Evolutionary conservation across 2,329 filamentous ascomycete species (phyloP).

Genomic region (Graphilbum ipis-grandicollis): DNA sequence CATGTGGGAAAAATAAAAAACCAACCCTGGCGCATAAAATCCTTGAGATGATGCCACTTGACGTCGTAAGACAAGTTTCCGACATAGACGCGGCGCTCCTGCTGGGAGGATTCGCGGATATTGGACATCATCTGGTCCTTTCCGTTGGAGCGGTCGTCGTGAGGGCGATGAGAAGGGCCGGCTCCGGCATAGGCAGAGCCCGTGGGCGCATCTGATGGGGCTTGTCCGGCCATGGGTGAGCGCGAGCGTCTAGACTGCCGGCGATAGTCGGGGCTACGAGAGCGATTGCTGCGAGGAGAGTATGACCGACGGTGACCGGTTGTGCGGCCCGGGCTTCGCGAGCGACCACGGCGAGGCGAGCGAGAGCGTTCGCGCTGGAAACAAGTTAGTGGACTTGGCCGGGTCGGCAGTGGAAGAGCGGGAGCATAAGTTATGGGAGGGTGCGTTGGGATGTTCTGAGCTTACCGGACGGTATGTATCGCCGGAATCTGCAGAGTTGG

Average conservation of each 20-base stretch:
- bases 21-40: conserved; percentile 99
- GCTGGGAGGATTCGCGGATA: conserved; percentile 86
- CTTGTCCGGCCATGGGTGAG: conserved; percentile 71
- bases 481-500: too few species aligned
- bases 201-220: conserved; percentile 51
- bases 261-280: conserved; percentile 64
- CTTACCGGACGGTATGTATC: conserved; percentile 45
- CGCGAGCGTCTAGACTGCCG: conserved; percentile 58
- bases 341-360: conserved; percentile 63
- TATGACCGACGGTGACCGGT: conserved; percentile 55
- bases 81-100: conserved; percentile 98
- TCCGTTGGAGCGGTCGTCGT: conserved; percentile 66
- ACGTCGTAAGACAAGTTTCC: conserved; percentile 98
- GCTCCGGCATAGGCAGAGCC: conserved; percentile 40
- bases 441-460: too few species aligned
- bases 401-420: not conserved
- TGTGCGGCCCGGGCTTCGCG: conserved; percentile 58
- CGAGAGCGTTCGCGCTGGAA: conserved; percentile 67
- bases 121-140: conserved; percentile 95
- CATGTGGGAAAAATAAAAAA: too few species aligned
- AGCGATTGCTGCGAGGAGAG: conserved; percentile 57
- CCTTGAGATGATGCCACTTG: conserved; percentile 99
- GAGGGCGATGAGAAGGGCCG: conserved; percentile 49
- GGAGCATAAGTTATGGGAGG: not conserved
- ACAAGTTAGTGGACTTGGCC: not conserved